Base-by-base conservation (phyloP, 805 yeast genomes). In the Candida oleophila region DNA sequence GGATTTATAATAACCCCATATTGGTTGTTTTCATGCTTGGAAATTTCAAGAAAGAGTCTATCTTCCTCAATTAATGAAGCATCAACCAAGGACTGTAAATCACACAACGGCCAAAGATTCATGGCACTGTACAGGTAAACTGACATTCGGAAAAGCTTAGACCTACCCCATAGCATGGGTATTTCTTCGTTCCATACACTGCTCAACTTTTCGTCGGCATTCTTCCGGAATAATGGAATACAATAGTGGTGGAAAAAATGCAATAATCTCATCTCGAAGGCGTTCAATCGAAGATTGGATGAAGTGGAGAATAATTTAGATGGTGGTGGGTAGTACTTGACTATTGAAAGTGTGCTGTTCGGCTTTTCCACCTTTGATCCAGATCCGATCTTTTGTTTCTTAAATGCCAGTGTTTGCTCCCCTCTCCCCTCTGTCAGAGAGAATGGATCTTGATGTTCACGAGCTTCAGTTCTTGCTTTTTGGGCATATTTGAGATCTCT, bases 181-280 rank as follows among this genome's bases (percentile, higher is more conserved):
- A 64, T 62, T n/a, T 52, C 46, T 9, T 42, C 38, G 14, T 52
- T 51, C 71, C 71, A 68, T 4, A 59, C 53, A 9, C 45, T 41
- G 22, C 62, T 59, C 14, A 60, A 54, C 5, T 38, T 48, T 19
- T 46, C 41, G 43, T 59, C 55, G 32, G 55, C 55, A 7, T 59
- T 60, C 48, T 50, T 61, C 4, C 67, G 54, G 45, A 67, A 60
- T 11, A 61, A 42, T 4, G 59, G 55, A 3, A 65, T 48, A 45
- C 73, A 66, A 37, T 55, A 53, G 41, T 47, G 48, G 35, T 65
- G 53, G 54, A 68, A 68, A 44, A 64, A 66, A 11, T 58, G 48
- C 39, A 62, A 44, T 11, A 63, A 59, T 16, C 65, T 56, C 11
- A 54, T 46, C 41, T 64, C 68, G 41, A 60, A 60, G 8, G 42